Evolutionary conservation across 805 yeast species (phyloP).

Genomic region (Candida adriatica): DNA sequence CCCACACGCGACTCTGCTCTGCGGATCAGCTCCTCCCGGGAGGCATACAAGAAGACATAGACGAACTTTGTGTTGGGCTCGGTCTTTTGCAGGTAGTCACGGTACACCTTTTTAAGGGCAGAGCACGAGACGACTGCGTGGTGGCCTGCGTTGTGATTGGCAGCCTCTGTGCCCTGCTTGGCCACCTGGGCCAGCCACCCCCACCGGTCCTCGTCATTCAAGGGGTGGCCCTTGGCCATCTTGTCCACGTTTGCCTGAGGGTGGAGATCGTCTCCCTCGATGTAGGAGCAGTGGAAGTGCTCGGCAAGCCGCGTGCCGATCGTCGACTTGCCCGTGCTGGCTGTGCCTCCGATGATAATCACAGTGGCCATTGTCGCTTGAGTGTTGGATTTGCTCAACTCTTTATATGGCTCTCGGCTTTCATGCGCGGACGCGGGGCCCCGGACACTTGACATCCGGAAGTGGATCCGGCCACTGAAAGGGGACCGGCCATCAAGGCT

Average conservation of each 20-base stretch:
- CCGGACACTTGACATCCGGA: no score
- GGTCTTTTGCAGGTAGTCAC: slow-evolving; percentile 47
- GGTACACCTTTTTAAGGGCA: slow-evolving; percentile 66
- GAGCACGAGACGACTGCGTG: slow-evolving; percentile 71
- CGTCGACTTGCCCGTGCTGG: slow-evolving; percentile 93
- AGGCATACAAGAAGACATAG: slow-evolving; percentile 63
- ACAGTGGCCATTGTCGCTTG: slow-evolving; percentile 29
- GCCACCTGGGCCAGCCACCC: slow-evolving; percentile 69
- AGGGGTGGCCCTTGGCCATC: slow-evolving; percentile 76
- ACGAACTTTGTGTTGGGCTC: slow-evolving; percentile 35
- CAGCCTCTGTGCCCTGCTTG: slow-evolving; percentile 30
- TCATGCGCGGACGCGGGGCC: no score
- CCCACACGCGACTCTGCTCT: slow-evolving; percentile 60
- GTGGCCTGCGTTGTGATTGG: slow-evolving; percentile 24
- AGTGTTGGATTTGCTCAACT: no score
- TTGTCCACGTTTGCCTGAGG: slow-evolving; percentile 68
- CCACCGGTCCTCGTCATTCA: slow-evolving; percentile 89
- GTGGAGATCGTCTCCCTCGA: slow-evolving; percentile 86
- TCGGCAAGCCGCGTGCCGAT: slow-evolving; percentile 49
- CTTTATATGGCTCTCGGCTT: no score
- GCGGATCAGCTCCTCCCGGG: slow-evolving; percentile 48
- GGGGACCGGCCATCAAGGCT: no score
- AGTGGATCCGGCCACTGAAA: no score
- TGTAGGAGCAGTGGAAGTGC: slow-evolving; percentile 43
- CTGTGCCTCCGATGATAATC: slow-evolving; percentile 84